Conservation (phyloP, 1,139 yeast genomes). For the Geotrichum restrictum region DNA sequence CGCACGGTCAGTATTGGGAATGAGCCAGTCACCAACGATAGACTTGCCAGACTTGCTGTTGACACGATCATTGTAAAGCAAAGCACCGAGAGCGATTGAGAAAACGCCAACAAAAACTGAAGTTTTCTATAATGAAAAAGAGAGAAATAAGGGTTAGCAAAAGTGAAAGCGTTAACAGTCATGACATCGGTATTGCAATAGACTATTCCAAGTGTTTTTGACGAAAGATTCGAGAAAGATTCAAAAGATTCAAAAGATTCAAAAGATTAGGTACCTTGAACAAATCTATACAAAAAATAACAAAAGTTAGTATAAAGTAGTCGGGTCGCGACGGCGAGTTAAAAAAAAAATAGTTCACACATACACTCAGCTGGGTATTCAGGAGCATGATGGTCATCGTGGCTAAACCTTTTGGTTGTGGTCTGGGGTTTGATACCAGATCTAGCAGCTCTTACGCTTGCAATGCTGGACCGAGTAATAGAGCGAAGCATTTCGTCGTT, state of each 20-base stretch:
- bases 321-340: no score
- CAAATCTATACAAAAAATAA: conserved; percentile 2
- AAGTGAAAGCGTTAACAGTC: no score
- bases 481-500: conserved; percentile 12
- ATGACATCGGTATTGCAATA: no score
- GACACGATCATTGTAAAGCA: conserved; percentile 30
- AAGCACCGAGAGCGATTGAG: conserved; percentile 27
- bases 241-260: background rate
- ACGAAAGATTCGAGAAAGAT: background rate
- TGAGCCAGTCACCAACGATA: conserved; percentile 31
- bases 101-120: conserved; percentile 27
- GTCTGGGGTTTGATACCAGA: conserved; percentile 8
- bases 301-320: background rate
- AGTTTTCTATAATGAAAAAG: conserved; percentile 20
- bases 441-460: conserved; percentile 1
- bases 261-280: conserved; percentile 5
- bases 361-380: conserved; percentile 19
- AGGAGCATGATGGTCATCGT: conserved; percentile 17
- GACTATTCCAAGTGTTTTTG: no score
- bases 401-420: conserved; percentile 13
- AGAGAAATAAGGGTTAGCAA: background rate
- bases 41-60: conserved; percentile 29
- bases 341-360: conserved; percentile 5
- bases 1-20: conserved; percentile 23
- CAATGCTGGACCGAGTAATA: conserved; percentile 3